Conservation (phyloP, 2,329 filamentous ascomycete genomes). For the Plectosphaerella plurivora region DNA sequence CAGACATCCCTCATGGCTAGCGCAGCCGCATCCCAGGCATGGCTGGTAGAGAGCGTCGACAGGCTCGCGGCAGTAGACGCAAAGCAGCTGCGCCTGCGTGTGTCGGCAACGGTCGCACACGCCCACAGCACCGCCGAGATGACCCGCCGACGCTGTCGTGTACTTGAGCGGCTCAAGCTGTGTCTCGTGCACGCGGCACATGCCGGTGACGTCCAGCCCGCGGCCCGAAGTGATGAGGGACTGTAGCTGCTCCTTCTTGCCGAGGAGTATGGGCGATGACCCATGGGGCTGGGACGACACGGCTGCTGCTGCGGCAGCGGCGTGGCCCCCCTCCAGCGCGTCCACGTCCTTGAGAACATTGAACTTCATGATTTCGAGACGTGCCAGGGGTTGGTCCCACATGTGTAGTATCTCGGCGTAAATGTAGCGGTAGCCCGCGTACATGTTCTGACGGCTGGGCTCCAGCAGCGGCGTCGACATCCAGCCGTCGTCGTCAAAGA, state of each 20-base stretch:
- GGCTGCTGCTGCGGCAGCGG: slow-evolving; percentile 17
- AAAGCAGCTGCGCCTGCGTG: slow-evolving; percentile 52
- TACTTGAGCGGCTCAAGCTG: slow-evolving; percentile 56
- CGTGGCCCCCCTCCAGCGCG: slow-evolving; percentile 30
- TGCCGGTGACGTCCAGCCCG: slow-evolving; percentile 58
- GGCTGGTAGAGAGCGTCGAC: slow-evolving; percentile 56
- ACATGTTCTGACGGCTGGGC: slow-evolving; percentile 39
- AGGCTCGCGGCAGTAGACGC: slow-evolving; percentile 59
- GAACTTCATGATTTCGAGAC: slow-evolving; percentile 66
- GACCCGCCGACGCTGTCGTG: slow-evolving; percentile 29
- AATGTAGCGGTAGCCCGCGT: slow-evolving; percentile 57
- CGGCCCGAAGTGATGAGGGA: slow-evolving; percentile 46
- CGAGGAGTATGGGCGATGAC: slow-evolving; percentile 50
- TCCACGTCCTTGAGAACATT: slow-evolving; percentile 46
- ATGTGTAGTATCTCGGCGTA: slow-evolving; percentile 67
- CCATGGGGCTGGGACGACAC: slow-evolving; percentile 24
- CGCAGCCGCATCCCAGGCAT: slow-evolving; percentile 60
- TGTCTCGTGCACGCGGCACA: slow-evolving; percentile 58
- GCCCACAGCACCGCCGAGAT: slow-evolving; percentile 42
- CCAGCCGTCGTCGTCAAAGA: slow-evolving; percentile 66
- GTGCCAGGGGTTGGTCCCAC: slow-evolving; percentile 58
- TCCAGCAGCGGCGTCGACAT: slow-evolving; percentile 56
- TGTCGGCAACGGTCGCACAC: slow-evolving; percentile 47
- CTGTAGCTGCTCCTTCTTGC: slow-evolving; percentile 49
- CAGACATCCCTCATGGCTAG: slow-evolving; percentile 54